Evolutionary conservation across 2,329 filamentous ascomycete genomes (phyloP).

Genomic region (Pseudogymnoascus verrucosus): DNA sequence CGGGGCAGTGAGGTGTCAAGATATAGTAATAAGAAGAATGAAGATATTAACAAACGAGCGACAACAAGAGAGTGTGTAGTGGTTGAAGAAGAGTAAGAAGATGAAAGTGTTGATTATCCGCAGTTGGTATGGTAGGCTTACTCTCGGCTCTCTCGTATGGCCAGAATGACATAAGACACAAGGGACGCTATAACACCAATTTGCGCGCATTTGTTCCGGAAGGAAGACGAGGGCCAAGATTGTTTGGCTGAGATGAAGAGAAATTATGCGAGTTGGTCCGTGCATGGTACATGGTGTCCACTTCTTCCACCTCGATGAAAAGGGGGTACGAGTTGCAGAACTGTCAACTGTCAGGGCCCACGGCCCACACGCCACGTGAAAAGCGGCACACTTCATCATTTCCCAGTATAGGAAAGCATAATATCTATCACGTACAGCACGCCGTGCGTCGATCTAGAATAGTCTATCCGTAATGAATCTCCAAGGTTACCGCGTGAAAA

Average conservation of each 20-base stretch:
- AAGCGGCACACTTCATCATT: neutral
- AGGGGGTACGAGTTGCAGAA: conserved; percentile 3
- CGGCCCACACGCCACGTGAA: neutral
- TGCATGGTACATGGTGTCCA: neutral
- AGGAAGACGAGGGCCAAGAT: neutral
- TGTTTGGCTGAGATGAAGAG: conserved; percentile 2
- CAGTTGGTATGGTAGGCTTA: neutral
- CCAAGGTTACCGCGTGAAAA: conserved; percentile 36
- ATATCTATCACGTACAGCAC: neutral
- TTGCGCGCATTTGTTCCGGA: neutral
- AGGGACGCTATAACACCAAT: conserved; percentile 7
- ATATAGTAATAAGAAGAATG: neutral
- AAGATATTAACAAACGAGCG: neutral
- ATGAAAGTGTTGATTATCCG: neutral
- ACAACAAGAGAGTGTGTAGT: neutral
- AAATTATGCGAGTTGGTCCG: conserved; percentile 6
- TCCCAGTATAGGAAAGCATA: neutral
- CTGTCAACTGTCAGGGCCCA: conserved; percentile 1
- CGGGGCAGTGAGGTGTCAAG: neutral
- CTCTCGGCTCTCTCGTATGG: neutral
- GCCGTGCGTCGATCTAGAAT: neutral
- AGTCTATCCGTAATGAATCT: neutral
- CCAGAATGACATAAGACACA: conserved; percentile 8
- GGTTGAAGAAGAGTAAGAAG: neutral
- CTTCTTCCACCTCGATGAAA: neutral